These are phyloP conservation scores for Wallacemonas sp. DNA, from an alignment of 208 protist species.

Conservation along the genomic window DNA sequence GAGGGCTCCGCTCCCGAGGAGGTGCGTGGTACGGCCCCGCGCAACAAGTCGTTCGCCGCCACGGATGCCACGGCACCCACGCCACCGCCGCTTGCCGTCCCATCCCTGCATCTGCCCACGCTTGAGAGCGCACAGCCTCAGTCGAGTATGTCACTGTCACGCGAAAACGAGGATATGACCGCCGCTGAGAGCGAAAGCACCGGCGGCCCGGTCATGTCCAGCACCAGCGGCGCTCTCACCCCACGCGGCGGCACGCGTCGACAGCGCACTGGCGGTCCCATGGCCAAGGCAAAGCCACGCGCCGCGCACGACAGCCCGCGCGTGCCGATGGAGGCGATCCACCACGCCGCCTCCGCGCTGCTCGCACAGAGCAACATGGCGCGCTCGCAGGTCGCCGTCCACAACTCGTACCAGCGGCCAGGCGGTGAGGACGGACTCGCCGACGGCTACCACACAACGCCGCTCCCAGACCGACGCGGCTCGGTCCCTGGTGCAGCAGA, in stretches of 20 bases:
- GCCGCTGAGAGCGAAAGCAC: not conserved
- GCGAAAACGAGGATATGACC: too few relatives aligned
- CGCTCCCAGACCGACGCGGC: not conserved
- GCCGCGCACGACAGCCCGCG: conserved; percentile 37
- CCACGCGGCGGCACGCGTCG: conserved; percentile 18
- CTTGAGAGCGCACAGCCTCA: too few relatives aligned
- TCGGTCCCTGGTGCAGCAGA: not conserved
- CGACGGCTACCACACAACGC: not conserved
- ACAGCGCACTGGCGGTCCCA: conserved; percentile 31
- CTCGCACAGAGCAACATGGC: conserved; percentile 16
- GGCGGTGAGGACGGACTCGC: too few relatives aligned
- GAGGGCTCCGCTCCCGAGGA: not conserved
- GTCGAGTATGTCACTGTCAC: too few relatives aligned
- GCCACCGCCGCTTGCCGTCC: not conserved
- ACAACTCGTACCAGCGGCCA: too few relatives aligned
- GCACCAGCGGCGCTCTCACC: not conserved
- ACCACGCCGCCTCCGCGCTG: conserved; percentile 52
- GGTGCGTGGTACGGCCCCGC: not conserved
- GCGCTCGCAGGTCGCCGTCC: conserved; percentile 6
- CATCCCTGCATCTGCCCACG: not conserved
- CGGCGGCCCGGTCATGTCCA: not conserved
- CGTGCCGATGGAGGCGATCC: conserved; percentile 73
- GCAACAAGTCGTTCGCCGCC: too few relatives aligned
- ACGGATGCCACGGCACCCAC: too few relatives aligned
- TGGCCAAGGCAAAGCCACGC: conserved; percentile 82